phyloP scores from a whole-genome alignment of 768 basidiomycete genomes.

The Leucocoprinus birnbaumii region DNA sequence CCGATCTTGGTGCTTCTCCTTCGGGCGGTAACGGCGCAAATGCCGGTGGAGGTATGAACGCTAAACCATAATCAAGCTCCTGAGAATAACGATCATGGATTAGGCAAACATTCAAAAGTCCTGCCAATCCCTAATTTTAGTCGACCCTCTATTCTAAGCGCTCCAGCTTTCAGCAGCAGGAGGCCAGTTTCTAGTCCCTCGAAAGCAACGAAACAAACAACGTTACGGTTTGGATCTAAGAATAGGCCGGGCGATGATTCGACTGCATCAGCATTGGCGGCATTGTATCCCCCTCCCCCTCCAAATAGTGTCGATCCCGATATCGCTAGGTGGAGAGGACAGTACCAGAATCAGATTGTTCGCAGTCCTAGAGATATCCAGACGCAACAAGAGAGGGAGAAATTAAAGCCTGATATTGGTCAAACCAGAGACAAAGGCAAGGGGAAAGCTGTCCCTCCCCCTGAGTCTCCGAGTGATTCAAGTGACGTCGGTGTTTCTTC shows the following conservation, averaged over 20 bases:
- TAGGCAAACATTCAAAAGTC: background rate
- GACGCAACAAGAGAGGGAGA: background rate
- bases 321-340: background rate
- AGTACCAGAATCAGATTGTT: background rate
- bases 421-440: background rate
- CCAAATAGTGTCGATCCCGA: background rate
- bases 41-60: background rate
- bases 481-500: slow-evolving; percentile 1
- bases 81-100: background rate
- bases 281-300: background rate
- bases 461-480: slow-evolving; percentile 3
- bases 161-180: background rate
- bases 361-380: background rate
- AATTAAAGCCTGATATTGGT: background rate
- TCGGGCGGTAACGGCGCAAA: background rate
- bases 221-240: background rate
- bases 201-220: background rate
- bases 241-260: background rate
- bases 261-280: slow-evolving; percentile 5
- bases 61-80: background rate
- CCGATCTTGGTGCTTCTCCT: background rate
- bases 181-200: background rate
- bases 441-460: background rate
- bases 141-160: background rate
- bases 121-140: background rate